Percentiles rank a stretch among this genome's conserved stretches.
Evolutionary conservation across 805 yeast species (phyloP).

Genomic region (Henningerozyma blattae): DNA sequence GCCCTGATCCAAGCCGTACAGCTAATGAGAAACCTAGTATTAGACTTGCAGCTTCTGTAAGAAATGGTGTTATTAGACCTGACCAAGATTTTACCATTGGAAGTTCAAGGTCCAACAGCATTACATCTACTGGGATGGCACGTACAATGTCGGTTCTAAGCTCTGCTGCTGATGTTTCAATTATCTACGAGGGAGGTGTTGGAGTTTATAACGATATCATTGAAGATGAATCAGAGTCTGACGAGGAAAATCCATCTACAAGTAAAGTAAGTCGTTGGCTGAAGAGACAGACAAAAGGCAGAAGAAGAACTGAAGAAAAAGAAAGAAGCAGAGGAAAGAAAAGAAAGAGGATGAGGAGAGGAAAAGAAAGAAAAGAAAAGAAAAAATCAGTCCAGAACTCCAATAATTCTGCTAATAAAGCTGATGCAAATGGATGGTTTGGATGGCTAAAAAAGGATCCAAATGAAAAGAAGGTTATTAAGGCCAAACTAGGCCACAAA

Average conservation of each 20-base stretch:
- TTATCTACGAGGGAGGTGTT: neutral
- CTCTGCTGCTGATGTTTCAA: constrained; percentile 1
- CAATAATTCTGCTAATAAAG: too few species aligned
- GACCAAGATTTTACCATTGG: constrained; percentile 14
- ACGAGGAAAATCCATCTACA: constrained; percentile 20
- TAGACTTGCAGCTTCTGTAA: neutral
- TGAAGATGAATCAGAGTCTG: constrained; percentile 31
- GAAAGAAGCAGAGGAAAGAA: constrained; percentile 10
- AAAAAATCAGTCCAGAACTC: too few species aligned
- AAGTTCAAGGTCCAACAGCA: constrained; percentile 10
- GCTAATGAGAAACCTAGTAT: neutral
- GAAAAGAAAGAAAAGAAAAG: constrained; percentile 3
- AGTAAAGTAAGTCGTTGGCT: constrained; percentile 10
- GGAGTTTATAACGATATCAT: constrained; percentile 30
- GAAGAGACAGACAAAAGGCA: constrained; percentile 10
- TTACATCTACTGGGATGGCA: constrained; percentile 18
- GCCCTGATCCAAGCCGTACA: too few species aligned
- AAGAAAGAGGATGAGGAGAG: constrained; percentile 10
- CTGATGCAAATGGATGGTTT: constrained; percentile 31
- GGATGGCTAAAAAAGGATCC: constrained; percentile 53
- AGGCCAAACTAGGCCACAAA: constrained; percentile 73
- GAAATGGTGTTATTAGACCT: neutral
- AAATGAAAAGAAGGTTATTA: constrained; percentile 61
- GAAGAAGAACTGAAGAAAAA: constrained; percentile 14
- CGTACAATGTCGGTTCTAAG: constrained; percentile 10